Evolutionary conservation across 176 grass and related monocot species (phyloP).

Genomic region (Eleusine coracana): DNA sequence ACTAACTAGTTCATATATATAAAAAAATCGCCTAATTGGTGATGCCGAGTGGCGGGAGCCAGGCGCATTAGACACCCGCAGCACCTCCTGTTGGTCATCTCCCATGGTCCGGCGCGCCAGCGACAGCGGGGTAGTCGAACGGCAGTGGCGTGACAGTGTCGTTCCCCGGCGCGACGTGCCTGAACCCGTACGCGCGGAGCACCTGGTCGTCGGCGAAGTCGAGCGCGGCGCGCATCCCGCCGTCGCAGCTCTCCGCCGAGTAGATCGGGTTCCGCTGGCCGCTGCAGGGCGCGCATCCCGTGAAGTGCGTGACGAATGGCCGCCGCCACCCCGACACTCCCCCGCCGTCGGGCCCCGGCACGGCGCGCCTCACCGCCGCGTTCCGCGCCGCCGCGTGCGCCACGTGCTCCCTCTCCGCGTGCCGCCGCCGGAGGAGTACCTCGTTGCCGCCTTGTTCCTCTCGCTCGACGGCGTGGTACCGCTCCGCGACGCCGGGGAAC

Average conservation of each 20-base stretch:
- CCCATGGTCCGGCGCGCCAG: too few relatives aligned
- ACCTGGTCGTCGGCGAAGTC: conserved; percentile 93
- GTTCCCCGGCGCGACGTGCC: conserved; percentile 46
- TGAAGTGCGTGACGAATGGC: conserved; percentile 94
- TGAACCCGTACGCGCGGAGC: conserved; percentile 67
- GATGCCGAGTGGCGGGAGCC: too few relatives aligned
- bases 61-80: too few relatives aligned
- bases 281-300: conserved; percentile 86
- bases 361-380: too few relatives aligned
- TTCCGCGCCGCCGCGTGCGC: too few relatives aligned
- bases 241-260: conserved; percentile 54
- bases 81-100: too few relatives aligned
- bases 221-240: conserved; percentile 72
- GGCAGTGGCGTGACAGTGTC: conserved; percentile 58
- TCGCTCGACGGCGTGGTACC: conserved; percentile 60
- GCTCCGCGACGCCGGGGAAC: conserved; percentile 39
- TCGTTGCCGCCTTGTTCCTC: neutral
- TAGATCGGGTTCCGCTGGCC: conserved; percentile 78
- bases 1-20: too few relatives aligned
- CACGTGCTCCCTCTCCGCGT: too few relatives aligned
- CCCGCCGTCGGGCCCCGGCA: too few relatives aligned
- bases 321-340: conserved; percentile 36
- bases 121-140: conserved; percentile 61
- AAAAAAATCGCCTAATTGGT: conserved; percentile 2
- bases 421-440: conserved; percentile 1